These are phyloP conservation scores for Pugionium cornutum DNA, from an alignment of 345 rosid species.

Conservation along the genomic window DNA sequence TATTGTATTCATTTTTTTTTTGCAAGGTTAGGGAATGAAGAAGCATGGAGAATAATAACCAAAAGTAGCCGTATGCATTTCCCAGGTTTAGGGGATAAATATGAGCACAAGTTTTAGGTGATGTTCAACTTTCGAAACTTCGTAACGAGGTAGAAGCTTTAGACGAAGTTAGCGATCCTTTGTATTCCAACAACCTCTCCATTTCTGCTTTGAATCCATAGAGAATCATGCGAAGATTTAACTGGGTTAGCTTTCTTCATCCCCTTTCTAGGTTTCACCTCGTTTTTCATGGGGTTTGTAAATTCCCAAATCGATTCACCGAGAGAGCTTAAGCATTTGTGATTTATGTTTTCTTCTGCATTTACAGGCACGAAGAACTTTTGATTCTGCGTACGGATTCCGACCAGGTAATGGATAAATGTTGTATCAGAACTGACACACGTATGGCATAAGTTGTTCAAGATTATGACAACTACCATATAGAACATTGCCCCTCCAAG, in stretches of 20 bases:
- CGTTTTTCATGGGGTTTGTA: neutral
- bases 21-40: neutral
- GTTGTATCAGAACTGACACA: too few species aligned
- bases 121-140: neutral
- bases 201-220: neutral
- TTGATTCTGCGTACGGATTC: too few species aligned
- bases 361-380: too few species aligned
- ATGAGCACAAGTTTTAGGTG: neutral
- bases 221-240: conserved; percentile 51
- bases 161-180: conserved; percentile 1
- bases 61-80: neutral
- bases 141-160: neutral
- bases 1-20: too few species aligned
- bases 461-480: too few species aligned
- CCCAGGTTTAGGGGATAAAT: neutral
- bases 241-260: conserved; percentile 42
- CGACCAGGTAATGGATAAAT: too few species aligned
- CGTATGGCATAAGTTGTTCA: too few species aligned
- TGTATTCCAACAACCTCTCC: conserved; percentile 27
- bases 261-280: neutral
- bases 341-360: too few species aligned
- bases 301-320: neutral
- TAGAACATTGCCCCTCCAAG: too few species aligned
- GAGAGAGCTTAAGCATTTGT: neutral
- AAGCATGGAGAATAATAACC: conserved; percentile 2